Percentiles rank a stretch among this genome's conserved stretches.
phyloP scores from a whole-genome alignment of 345 rosid species.

The Lagerstroemia speciosa region DNA sequence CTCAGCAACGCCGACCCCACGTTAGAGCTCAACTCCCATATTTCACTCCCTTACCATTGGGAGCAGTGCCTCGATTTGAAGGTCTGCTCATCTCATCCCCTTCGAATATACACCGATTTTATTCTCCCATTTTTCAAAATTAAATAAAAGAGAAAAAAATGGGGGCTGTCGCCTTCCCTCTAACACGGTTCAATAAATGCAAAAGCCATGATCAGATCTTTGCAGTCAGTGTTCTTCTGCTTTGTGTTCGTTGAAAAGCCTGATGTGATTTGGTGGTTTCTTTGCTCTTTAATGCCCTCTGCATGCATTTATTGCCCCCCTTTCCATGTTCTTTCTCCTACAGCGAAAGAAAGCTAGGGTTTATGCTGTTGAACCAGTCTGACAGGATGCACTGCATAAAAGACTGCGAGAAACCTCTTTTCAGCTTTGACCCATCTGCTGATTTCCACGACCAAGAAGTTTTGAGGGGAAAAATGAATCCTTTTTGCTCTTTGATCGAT shows the following conservation, averaged over 20 bases:
- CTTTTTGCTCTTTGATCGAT: neutral
- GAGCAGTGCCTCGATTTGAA: slow-evolving; percentile 89
- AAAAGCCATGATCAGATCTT: slow-evolving; percentile 37
- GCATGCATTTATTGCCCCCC: neutral
- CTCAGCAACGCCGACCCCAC: slow-evolving; percentile 29
- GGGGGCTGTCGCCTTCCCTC: slow-evolving; percentile 13
- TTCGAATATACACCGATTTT: neutral
- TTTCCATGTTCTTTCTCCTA: neutral
- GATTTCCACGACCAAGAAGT: neutral
- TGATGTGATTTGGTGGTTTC: neutral
- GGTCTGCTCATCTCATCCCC: slow-evolving; percentile 22
- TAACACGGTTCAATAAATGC: slow-evolving; percentile 45
- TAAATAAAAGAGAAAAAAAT: neutral
- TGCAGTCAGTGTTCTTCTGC: slow-evolving; percentile 3
- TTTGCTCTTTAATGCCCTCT: slow-evolving; percentile 11
- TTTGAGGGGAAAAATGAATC: neutral
- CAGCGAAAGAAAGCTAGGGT: neutral
- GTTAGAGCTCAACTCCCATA: slow-evolving; percentile 63
- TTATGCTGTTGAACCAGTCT: neutral
- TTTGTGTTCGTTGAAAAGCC: neutral
- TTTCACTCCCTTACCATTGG: slow-evolving; percentile 74
- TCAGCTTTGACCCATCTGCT: neutral
- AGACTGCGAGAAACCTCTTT: neutral
- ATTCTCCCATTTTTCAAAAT: neutral
- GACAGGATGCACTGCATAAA: neutral